These are phyloP conservation scores for Termitomyces sp. DNA, from an alignment of 768 basidiomycete genomes.

Conservation along the genomic window DNA sequence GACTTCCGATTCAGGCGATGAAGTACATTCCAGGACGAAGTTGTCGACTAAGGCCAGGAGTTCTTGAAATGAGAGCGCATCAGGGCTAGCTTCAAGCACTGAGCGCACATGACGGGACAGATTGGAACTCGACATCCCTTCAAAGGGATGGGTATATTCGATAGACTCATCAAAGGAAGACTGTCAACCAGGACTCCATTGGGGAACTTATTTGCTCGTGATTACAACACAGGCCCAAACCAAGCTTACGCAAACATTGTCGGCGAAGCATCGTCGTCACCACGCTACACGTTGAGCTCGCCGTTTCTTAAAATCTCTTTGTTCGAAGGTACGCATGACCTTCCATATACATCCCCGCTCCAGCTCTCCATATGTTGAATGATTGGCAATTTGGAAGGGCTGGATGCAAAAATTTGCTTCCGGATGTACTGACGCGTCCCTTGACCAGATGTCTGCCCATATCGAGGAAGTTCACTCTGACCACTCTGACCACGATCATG, in stretches of 20 bases:
- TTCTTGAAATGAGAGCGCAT: conserved; percentile 47
- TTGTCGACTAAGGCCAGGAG: conserved; percentile 50
- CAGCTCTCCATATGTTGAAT: background rate
- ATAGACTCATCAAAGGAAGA: background rate
- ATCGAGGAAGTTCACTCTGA: conserved; percentile 84
- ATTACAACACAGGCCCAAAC: conserved; percentile 6
- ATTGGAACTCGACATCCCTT: conserved; percentile 32
- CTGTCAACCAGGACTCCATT: background rate
- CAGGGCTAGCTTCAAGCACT: conserved; percentile 50
- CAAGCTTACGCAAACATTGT: conserved; percentile 27
- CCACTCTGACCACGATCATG: conserved; percentile 63
- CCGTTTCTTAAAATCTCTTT: conserved; percentile 17
- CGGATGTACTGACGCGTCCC: conserved; percentile 30
- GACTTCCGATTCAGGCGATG: conserved; percentile 40
- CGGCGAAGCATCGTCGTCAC: conserved; percentile 31
- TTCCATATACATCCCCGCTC: background rate
- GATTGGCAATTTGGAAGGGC: conserved; percentile 9
- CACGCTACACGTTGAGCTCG: conserved; percentile 36
- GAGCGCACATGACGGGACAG: conserved; percentile 53
- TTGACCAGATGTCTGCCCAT: conserved; percentile 68
- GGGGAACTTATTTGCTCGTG: conserved; percentile 21
- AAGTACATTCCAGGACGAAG: conserved; percentile 48
- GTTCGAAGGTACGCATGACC: conserved; percentile 26
- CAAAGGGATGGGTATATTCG: conserved; percentile 2
- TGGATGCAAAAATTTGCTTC: conserved; percentile 30